Evolutionary conservation across 2,329 filamentous ascomycete species (phyloP).

Genomic region (Pseudopithomyces maydicus): DNA sequence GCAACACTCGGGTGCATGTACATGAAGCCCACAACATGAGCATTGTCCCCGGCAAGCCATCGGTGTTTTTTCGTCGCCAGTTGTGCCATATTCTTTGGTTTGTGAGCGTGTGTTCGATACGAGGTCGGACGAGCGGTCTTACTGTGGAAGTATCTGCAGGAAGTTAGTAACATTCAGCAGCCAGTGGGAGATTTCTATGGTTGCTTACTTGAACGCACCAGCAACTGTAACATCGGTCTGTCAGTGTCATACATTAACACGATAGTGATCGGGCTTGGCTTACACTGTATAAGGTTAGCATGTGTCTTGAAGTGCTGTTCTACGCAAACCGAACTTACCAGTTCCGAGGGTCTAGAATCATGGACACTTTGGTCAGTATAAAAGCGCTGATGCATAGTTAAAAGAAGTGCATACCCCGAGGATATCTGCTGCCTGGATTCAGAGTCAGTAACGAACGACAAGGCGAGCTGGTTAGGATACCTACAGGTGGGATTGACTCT

Average conservation of each 20-base stretch:
- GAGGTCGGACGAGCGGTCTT: conserved; percentile 23
- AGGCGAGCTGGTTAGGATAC: conserved; percentile 8
- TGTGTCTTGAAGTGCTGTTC: conserved; percentile 7
- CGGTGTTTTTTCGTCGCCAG: conserved; percentile 64
- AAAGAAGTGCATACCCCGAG: conserved; percentile 39
- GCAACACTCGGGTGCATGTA: conserved; percentile 21
- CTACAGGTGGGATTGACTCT: conserved; percentile 40
- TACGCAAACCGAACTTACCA: conserved; percentile 25
- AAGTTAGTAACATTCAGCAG: conserved; percentile 17
- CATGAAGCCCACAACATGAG: conserved; percentile 68
- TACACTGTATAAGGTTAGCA: conserved; percentile 32
- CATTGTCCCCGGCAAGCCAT: conserved; percentile 65
- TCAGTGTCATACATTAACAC: conserved; percentile 20
- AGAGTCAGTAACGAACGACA: conserved; percentile 24
- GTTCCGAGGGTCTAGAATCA: conserved; percentile 44
- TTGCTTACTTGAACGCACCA: conserved; percentile 49
- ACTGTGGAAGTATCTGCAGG: conserved; percentile 42
- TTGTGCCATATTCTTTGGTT: conserved; percentile 62
- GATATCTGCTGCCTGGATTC: conserved; percentile 43
- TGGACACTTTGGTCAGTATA: conserved; percentile 17
- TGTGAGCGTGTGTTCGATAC: conserved; percentile 15
- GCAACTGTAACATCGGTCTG: conserved; percentile 31
- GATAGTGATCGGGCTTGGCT: neutral
- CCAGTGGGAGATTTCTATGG: neutral
- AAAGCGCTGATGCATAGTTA: neutral